phyloP scores from a whole-genome alignment of 176 grass and related monocot genomes.

The Eragrostis nindensis region DNA sequence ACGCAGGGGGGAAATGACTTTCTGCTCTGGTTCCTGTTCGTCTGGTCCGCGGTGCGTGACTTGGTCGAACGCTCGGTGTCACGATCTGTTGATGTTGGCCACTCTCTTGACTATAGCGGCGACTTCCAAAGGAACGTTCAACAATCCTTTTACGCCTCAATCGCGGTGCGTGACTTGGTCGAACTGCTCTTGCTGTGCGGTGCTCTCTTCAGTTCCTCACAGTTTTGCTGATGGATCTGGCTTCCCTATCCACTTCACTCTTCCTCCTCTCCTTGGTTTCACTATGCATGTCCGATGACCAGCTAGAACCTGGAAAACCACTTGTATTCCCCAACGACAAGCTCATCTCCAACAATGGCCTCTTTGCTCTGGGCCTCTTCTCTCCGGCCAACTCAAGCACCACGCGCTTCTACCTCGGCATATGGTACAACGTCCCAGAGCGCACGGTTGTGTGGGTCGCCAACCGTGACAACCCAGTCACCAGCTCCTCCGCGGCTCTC shows the following conservation, averaged over 20 bases:
- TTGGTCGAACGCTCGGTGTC: no score
- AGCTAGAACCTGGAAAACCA: slow-evolving; percentile 7
- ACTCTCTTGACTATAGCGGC: no score
- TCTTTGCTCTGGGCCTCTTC: slow-evolving; percentile 52
- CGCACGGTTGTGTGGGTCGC: slow-evolving; percentile 40
- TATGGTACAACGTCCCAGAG: slow-evolving; percentile 42
- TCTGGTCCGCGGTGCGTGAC: no score
- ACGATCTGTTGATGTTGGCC: no score
- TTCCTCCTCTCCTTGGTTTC: neutral
- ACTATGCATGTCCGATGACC: slow-evolving; percentile 28
- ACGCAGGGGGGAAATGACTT: no score
- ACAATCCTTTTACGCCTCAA: no score
- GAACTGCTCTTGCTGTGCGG: no score
- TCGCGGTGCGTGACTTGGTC: no score
- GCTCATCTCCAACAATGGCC: slow-evolving; percentile 23
- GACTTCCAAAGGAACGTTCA: no score
- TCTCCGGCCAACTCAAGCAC: neutral
- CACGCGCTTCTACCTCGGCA: slow-evolving; percentile 21
- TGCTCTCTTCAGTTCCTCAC: no score
- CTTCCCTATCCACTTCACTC: neutral
- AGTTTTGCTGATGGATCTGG: neutral
- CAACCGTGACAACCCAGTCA: slow-evolving; percentile 46
- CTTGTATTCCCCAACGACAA: neutral
- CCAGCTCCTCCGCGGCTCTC: neutral
- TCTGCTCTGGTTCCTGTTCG: no score